Conservation (phyloP, 208 protist genomes). For the Angomonas deanei region DNA sequence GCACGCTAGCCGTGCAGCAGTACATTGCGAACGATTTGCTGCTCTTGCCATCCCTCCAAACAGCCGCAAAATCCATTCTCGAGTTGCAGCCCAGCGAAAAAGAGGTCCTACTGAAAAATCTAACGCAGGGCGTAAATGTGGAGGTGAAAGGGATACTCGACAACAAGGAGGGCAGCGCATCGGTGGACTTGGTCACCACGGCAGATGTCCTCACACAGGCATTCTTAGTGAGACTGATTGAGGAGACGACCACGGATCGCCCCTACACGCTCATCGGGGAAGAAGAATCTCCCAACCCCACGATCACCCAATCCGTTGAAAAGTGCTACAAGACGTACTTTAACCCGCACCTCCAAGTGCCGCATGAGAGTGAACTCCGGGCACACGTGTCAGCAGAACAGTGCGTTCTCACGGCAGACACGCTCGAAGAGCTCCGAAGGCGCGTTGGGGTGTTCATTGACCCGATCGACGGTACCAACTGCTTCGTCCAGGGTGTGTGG, state of each 20-base stretch:
- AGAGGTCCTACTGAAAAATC: slow-evolving; percentile 12
- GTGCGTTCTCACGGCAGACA: slow-evolving; percentile 16
- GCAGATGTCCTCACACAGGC: slow-evolving; percentile 56
- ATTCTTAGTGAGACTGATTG: slow-evolving; percentile 28
- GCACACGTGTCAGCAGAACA: slow-evolving; percentile 5
- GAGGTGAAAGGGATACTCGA: slow-evolving; percentile 36
- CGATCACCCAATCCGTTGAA: slow-evolving; percentile 12
- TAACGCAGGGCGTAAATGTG: slow-evolving; percentile 22
- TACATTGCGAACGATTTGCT: slow-evolving; percentile 44
- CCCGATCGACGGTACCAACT: slow-evolving; percentile 81
- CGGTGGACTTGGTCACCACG: slow-evolving; percentile 53
- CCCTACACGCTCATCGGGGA: slow-evolving; percentile 63
- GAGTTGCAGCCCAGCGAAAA: slow-evolving; percentile 17
- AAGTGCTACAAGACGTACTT: slow-evolving; percentile 24
- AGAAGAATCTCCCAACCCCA: slow-evolving; percentile 23
- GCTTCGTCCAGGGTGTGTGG: slow-evolving; percentile 61
- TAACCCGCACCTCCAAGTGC: not conserved
- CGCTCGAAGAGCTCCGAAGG: slow-evolving; percentile 24
- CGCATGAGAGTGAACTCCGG: slow-evolving; percentile 16
- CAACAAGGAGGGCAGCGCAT: slow-evolving; percentile 28
- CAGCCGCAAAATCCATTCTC: slow-evolving; percentile 15
- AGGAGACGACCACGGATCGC: slow-evolving; percentile 17
- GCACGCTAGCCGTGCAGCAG: slow-evolving; percentile 35
- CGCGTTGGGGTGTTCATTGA: slow-evolving; percentile 78
- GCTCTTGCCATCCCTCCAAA: not conserved